Evolutionary conservation across 768 basidiomycete species (phyloP).

Genomic region (Phylloporus rhodoxanthus): DNA sequence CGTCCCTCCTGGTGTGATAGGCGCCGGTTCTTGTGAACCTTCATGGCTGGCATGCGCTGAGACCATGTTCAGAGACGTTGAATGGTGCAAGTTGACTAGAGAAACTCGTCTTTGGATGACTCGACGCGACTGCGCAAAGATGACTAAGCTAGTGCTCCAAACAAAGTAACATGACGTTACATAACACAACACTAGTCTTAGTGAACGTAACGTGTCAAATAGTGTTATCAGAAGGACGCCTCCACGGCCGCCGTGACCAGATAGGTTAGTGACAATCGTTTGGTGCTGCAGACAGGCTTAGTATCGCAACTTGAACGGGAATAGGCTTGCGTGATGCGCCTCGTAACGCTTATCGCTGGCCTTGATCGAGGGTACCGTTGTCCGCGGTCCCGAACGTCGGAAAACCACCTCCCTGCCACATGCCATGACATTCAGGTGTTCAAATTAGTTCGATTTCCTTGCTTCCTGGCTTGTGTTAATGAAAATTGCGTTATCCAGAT

Average conservation of each 20-base stretch:
- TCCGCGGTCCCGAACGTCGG: too few relatives aligned
- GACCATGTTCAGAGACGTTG: slow-evolving; percentile 20
- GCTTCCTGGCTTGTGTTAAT: not conserved
- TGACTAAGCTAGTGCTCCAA: slow-evolving; percentile 20
- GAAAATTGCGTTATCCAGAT: not conserved
- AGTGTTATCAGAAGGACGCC: not conserved
- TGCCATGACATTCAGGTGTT: not conserved
- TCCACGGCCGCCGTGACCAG: not conserved
- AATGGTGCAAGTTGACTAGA: not conserved
- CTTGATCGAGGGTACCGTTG: not conserved
- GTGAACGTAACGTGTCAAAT: not conserved
- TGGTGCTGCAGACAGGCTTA: not conserved
- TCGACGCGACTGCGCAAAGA: not conserved
- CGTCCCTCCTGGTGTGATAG: slow-evolving; percentile 66
- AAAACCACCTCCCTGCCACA: too few relatives aligned
- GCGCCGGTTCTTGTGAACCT: slow-evolving; percentile 46
- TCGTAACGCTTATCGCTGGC: not conserved
- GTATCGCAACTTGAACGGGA: not conserved
- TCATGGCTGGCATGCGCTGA: slow-evolving; percentile 30
- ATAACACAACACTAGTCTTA: not conserved
- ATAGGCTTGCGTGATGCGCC: not conserved
- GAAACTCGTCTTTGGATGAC: slow-evolving; percentile 6
- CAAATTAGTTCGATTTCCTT: not conserved
- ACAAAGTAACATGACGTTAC: not conserved
- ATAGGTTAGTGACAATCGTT: not conserved